Conservation (phyloP, 768 basidiomycete species). For the Lactarius vividus region DNA sequence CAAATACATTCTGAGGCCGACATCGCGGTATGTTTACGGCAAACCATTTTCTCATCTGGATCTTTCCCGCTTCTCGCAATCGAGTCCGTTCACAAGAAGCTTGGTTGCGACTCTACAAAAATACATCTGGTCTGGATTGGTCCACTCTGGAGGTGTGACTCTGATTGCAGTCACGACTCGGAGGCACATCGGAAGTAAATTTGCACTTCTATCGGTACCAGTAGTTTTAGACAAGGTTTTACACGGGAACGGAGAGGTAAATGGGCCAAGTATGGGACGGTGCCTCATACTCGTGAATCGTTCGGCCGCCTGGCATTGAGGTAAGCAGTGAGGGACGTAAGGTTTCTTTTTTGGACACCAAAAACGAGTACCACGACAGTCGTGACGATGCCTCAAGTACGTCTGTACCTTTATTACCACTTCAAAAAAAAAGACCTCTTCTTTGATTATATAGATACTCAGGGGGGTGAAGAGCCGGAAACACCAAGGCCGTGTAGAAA, state of each 20-base stretch:
- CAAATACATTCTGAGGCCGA: not conserved
- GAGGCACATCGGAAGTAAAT: slow-evolving; percentile 2
- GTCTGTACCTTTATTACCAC: not conserved
- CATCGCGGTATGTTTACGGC: too few relatives aligned
- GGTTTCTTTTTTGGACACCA: not conserved
- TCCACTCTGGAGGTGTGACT: not conserved
- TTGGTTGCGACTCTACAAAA: not conserved
- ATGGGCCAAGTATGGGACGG: not conserved
- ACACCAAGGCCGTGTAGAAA: not conserved
- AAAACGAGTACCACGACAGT: not conserved
- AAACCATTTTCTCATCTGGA: not conserved
- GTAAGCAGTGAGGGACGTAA: not conserved
- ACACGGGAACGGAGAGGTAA: not conserved
- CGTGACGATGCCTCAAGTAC: not conserved
- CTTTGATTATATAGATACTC: not conserved
- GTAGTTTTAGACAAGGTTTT: not conserved
- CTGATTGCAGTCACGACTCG: not conserved
- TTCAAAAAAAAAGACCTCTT: not conserved
- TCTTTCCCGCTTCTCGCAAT: not conserved
- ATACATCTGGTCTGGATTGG: not conserved
- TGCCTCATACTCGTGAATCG: slow-evolving; percentile 9
- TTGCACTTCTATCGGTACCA: slow-evolving; percentile 5
- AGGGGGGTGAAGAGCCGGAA: not conserved
- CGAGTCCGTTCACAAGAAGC: not conserved
- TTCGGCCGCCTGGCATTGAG: not conserved